Evolutionary conservation across 495 filamentous ascomycete species (phyloP).

Genomic region (Podospora appendiculata): DNA sequence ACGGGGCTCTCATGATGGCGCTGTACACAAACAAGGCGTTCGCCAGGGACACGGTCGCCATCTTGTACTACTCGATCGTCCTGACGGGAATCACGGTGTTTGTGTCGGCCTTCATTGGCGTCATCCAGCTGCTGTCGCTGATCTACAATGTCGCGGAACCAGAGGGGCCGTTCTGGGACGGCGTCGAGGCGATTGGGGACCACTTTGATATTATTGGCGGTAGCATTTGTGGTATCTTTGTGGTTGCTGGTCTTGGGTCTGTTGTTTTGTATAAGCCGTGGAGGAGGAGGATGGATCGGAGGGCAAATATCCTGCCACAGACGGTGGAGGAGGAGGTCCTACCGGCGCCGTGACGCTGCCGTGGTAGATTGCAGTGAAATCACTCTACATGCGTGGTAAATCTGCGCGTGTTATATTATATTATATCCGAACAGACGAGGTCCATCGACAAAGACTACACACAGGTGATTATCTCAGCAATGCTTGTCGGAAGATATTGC

Average conservation of each 20-base stretch:
- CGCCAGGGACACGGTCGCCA: conserved; percentile 71
- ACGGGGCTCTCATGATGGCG: conserved; percentile 92
- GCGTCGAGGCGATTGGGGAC: conserved; percentile 65
- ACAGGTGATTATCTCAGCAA: too few species aligned
- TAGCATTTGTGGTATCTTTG: conserved; percentile 73
- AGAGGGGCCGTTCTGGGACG: conserved; percentile 77
- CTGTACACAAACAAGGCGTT: conserved; percentile 75
- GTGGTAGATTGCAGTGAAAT: too few species aligned
- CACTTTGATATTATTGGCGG: conserved; percentile 85
- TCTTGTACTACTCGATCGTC: conserved; percentile 91
- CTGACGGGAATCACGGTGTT: conserved; percentile 80
- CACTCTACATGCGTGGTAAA: too few species aligned
- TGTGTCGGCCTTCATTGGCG: conserved; percentile 77
- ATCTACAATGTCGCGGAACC: conserved; percentile 67
- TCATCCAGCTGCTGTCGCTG: conserved; percentile 75
- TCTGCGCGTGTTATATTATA: too few species aligned
- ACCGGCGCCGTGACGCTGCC: background rate
- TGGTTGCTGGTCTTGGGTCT: conserved; percentile 65
- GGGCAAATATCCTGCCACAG: background rate
- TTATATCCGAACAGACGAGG: too few species aligned
- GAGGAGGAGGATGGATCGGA: conserved; percentile 43
- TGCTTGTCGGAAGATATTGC: too few species aligned
- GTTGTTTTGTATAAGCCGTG: conserved; percentile 70
- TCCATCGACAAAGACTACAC: too few species aligned
- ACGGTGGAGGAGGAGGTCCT: background rate